Evolutionary conservation across 805 yeast genomes (phyloP), one percentile per base, ranked within the genome.

Genomic region (Saccharomycopsis vini): DNA sequence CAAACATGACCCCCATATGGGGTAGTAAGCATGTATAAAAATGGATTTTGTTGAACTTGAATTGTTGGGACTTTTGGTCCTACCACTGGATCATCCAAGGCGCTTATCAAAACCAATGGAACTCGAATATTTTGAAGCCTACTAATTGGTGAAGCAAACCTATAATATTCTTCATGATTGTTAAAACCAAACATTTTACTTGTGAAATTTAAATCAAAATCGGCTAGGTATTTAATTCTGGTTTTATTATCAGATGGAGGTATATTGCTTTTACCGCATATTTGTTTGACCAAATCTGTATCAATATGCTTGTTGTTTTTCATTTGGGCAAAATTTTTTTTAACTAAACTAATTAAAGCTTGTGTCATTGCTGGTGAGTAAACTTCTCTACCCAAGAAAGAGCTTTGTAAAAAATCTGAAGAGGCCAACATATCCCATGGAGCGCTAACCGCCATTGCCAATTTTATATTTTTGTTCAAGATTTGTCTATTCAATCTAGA

Each of bases 1-100:
- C 85, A 92, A 43, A 85, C 68, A 60, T 85, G 95, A 1, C 95
- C 94, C 5, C 95, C 95, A 42, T 73, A 66, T 34, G 72, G 68
- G 5, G 89, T 80, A 46, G 77, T 71, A 4, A 78, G 66, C 54
- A 80, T 52, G 36, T 72, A 62, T 28, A 76, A 61, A 55, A 71
- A 75, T 1, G 94, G 92, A 55, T 83, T 83, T 24, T 56, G 50
- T 32, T 55, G 50, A 18, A 73, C 68, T 47, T 77, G 80, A 13
- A 56, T 56, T 30, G 58, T 56, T 1, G 92, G 92, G 21, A 81
- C 56, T 19, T 66, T 58, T 22, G 56, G 60, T 12, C 82, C 77
- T 12, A 77, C 78, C 29, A 85, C 72, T 5, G 95, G 94, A 56
- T 84, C 95, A 58, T 85, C 95, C 21, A 67, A 51, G 1, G 94